These are phyloP conservation scores for Hanseniaspora valbyensis DNA, from an alignment of 805 yeast genomes.

Conservation along the genomic window DNA sequence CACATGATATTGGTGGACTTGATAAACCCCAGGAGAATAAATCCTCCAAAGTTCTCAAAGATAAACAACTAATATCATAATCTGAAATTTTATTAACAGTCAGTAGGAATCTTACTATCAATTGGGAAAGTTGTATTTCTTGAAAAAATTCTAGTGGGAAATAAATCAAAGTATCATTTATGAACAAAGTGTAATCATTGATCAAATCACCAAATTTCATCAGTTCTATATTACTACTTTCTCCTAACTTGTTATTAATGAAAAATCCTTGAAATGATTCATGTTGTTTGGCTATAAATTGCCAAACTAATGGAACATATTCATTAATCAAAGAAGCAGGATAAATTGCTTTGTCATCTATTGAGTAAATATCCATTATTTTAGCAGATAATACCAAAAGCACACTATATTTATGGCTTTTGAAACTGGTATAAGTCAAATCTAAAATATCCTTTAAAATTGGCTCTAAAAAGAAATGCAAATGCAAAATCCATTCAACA, in stretches of 20 bases:
- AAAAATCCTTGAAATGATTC: constrained; percentile 5
- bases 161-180: constrained; percentile 65
- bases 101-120: constrained; percentile 45
- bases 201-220: constrained; percentile 43
- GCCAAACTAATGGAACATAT: neutral
- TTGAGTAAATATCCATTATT: constrained; percentile 51
- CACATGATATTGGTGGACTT: constrained; percentile 65
- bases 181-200: constrained; percentile 79
- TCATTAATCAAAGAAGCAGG: neutral
- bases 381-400: constrained; percentile 85
- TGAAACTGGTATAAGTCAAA: constrained; percentile 58
- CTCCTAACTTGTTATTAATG: neutral
- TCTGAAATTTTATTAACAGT: constrained; percentile 45
- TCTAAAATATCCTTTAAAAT: constrained; percentile 56
- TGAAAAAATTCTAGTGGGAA: constrained; percentile 35
- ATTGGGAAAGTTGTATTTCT: constrained; percentile 35
- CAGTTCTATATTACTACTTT: constrained; percentile 16
- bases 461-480: constrained; percentile 27
- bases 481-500: constrained; percentile 2
- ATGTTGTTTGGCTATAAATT: constrained; percentile 5
- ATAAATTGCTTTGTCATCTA: constrained; percentile 1
- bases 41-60: constrained; percentile 71
- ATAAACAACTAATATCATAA: constrained; percentile 56
- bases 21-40: constrained; percentile 74
- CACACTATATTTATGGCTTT: constrained; percentile 61